A percentile compares a stretch with the other conserved stretches of the same genome.
These are phyloP conservation scores for Clavispora vitiphila DNA, from an alignment of 805 yeast genomes.

Conservation along the genomic window DNA sequence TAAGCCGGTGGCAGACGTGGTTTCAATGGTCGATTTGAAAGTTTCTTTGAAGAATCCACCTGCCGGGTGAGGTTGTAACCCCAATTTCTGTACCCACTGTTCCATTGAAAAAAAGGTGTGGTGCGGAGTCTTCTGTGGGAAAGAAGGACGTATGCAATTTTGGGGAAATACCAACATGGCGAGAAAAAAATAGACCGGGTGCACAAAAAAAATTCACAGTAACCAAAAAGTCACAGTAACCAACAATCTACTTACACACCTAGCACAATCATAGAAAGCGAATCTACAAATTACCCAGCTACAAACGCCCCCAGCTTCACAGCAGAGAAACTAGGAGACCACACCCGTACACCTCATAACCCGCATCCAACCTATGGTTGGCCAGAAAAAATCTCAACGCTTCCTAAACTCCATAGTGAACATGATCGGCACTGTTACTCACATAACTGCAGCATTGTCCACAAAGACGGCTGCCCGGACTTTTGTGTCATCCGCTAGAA, in stretches of 20 bases:
- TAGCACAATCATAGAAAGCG: too few relatives aligned
- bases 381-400: constrained; percentile 2
- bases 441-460: constrained; percentile 3
- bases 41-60: constrained; percentile 19
- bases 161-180: too few relatives aligned
- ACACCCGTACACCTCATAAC: constrained; percentile 4
- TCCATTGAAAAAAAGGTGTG: neutral
- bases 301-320: too few relatives aligned
- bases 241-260: too few relatives aligned
- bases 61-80: constrained; percentile 15
- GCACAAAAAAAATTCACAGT: too few relatives aligned
- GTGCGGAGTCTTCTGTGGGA: too few relatives aligned
- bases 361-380: constrained; percentile 3
- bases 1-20: constrained; percentile 16
- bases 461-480: constrained; percentile 5
- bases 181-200: too few relatives aligned
- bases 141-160: too few relatives aligned
- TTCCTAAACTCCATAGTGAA: neutral
- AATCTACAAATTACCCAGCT: too few relatives aligned
- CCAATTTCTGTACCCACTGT: neutral
- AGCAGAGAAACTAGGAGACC: too few relatives aligned
- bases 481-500: constrained; percentile 8
- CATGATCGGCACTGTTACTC: constrained; percentile 10
- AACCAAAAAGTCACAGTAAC: too few relatives aligned
- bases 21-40: constrained; percentile 7